Base-by-base conservation (phyloP, 495 filamentous ascomycete species). In the Melanomma pulvis-pyrius region DNA sequence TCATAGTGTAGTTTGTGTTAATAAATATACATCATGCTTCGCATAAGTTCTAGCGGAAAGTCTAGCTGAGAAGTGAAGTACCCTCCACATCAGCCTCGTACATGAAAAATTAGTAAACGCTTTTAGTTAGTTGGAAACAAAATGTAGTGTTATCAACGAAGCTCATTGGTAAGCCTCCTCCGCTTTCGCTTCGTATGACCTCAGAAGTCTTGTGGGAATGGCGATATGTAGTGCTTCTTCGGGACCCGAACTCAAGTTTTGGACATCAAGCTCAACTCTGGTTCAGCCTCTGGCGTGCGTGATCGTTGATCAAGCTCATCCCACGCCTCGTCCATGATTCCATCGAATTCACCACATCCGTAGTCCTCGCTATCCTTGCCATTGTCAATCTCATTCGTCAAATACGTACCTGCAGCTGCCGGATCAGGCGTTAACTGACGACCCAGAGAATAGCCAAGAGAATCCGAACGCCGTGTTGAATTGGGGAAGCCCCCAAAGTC, bases 331-430 rank as follows among this genome's bases (percentile, higher is more conserved):
- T n/a, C 9, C 4, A 25, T 28, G 22, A 2, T 11, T 25, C 25
- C 48, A 26, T 24, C 9, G 48, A 24, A 8, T 41, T 41, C 8
- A 17, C 17, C 53, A 17, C 3, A 21, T 9, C 28, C n/a, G 17
- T 59, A 47, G 4, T 59, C 3, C 12, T 47, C 39, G 39, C 12
- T 36, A 17, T 54, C 17, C 29, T 54, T 26, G 19, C 24, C 34
- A 22, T 49, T 29, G 39, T 4, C 56, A 26, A n/a, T 15, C 15
- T 47, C 36, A 32, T 41, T 12, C 15, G 4, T 11, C n/a, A 28
- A 47, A 55, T 55, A 32, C 51, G 17, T 44, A 36, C 34, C 59
- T 63, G 8, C 19, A n/a, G n/a, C 32, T 46, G 54, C 49, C 11
- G 59, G 28, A 15, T 44, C 26, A 24, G 34, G 32, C 4, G 39